Percentiles rank a stretch among this genome's conserved stretches.
These are phyloP conservation scores for Leishmania mexicana DNA, from an alignment of 208 protist species.

Conservation along the genomic window DNA sequence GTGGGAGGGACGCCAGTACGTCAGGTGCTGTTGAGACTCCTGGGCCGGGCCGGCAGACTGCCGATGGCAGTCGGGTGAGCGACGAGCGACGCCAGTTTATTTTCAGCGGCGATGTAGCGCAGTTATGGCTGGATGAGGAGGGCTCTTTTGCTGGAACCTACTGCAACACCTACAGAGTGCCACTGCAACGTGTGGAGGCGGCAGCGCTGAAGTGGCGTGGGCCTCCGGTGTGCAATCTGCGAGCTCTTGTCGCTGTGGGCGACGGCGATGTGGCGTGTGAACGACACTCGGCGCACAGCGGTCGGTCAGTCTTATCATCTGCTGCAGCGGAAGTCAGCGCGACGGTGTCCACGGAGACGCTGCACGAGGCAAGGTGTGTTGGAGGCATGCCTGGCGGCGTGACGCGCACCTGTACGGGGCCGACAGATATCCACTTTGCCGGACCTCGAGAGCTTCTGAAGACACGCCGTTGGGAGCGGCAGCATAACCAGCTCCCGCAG, in stretches of 20 bases:
- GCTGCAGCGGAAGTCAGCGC: background rate
- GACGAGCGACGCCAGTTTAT: background rate
- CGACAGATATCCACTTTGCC: background rate
- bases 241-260: no score
- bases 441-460: constrained; percentile 7
- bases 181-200: background rate
- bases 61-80: background rate
- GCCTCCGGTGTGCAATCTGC: constrained; percentile 1
- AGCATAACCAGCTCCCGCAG: background rate
- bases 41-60: background rate
- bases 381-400: background rate
- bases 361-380: background rate
- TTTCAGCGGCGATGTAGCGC: constrained; percentile 27
- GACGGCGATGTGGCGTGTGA: background rate
- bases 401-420: background rate
- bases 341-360: background rate
- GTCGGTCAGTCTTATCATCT: background rate
- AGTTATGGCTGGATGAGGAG: constrained; percentile 24
- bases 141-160: constrained; percentile 2
- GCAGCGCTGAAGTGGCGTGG: constrained; percentile 22
- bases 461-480: background rate
- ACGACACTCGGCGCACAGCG: background rate
- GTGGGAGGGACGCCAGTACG: background rate
- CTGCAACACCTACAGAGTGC: constrained; percentile 15
- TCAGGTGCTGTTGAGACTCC: background rate